Evolutionary conservation across 208 protist genomes (phyloP), one percentile per base, ranked within the genome.

Genomic region (Trypanosoma platydactyli): DNA sequence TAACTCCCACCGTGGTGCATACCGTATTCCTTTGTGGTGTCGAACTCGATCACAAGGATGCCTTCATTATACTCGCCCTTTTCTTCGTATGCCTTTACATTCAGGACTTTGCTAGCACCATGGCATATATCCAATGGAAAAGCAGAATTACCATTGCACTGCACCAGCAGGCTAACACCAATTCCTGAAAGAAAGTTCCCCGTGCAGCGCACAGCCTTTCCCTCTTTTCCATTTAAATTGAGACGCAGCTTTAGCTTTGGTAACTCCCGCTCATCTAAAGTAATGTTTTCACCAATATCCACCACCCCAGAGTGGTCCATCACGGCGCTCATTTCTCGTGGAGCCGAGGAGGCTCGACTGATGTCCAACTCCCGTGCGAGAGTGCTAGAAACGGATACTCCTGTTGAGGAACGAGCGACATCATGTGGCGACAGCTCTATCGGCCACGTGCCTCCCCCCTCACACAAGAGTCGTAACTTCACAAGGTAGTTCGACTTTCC

Each of bases 1-100:
- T 41, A 61, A 33, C 42, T 1, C 24, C 48, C 42, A n/a, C 24
- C 33, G 48, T 33, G 0, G 16, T 25, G 7, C 29, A 18, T 6
- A 18, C 29, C 54, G 18, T 46, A 29, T 12, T 52, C 54, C 45
- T 73, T 64, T n/a, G 45, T 52, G 16, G 48, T 40, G 38, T 79
- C 64, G 46, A 79, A 65, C 25, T 64, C 52, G 11, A 79, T 64
- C 29, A 79, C 44, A 30, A 79, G 58, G 45, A 48, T 45, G 12
- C 46, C 48, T 18, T 64, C 55, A 22, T 50, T 48, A 16, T 25
- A n/a, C 16, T 1, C 33, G 2, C 18, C 5, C 18, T 11, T 27
- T 41, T 72, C 67, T 29, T 55, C 40, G 49, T 46, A 65, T 5
- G 29, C 29, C 15, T 56, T n/a, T 50, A 62, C 16, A 54, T 73